Conservation (phyloP, 1,139 yeast species). For the Arxiozyma slooffiae region DNA sequence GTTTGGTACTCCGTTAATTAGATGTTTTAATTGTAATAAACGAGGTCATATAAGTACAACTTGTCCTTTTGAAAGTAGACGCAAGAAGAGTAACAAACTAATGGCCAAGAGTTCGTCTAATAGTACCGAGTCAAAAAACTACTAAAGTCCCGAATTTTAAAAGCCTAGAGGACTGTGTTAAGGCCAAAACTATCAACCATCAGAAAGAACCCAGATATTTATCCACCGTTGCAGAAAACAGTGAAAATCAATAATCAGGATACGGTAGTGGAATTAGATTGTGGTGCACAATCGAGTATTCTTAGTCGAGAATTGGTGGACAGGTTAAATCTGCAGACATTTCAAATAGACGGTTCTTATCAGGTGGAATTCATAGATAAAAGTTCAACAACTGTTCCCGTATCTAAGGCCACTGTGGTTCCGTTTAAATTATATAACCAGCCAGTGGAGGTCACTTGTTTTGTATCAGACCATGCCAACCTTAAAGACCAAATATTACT, state of each 20-base stretch:
- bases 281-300: not conserved
- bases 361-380: not conserved
- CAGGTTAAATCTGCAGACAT: not conserved
- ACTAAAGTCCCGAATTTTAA: not conserved
- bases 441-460: not conserved
- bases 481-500: not conserved
- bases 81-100: not conserved
- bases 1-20: not conserved
- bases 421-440: not conserved
- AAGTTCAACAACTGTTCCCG: not conserved
- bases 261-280: not conserved
- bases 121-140: not conserved
- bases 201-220: not conserved
- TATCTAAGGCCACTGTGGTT: not conserved
- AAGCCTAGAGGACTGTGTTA: not conserved
- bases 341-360: not conserved
- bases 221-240: not conserved
- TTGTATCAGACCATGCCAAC: not conserved
- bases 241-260: not conserved
- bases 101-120: not conserved
- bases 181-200: not conserved
- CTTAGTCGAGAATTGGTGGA: not conserved
- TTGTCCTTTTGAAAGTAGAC: not conserved
- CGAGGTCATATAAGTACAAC: not conserved
- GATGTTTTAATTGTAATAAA: not conserved